Evolutionary conservation across 345 rosid genomes (phyloP).

Genomic region (Brassica cretica): DNA sequence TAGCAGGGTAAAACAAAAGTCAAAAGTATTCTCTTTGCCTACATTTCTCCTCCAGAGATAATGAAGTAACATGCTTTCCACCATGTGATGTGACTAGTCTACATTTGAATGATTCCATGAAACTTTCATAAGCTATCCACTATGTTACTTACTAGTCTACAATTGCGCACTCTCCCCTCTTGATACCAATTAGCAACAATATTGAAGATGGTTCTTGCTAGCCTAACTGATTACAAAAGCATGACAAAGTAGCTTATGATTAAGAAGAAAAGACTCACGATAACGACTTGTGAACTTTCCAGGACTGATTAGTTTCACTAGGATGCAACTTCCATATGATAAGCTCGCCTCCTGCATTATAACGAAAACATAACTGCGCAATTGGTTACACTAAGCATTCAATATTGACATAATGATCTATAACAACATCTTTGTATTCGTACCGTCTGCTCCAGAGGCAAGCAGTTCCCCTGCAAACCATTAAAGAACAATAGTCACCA

Average conservation of each 20-base stretch:
- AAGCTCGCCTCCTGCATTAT: slow-evolving; percentile 80
- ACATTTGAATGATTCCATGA: background rate
- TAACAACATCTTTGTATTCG: background rate
- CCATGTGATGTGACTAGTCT: background rate
- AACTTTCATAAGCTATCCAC: background rate
- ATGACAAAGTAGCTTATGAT: background rate
- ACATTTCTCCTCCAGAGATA: background rate
- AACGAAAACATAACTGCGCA: background rate
- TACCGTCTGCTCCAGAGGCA: slow-evolving; percentile 99
- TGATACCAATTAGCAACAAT: background rate
- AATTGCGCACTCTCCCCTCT: background rate
- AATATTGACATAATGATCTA: background rate
- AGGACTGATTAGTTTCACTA: slow-evolving; percentile 68
- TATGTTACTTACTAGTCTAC: slow-evolving; percentile 1
- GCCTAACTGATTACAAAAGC: background rate
- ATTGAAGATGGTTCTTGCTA: background rate
- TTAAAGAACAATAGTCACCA: background rate
- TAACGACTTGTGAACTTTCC: slow-evolving; percentile 83
- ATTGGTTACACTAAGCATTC: background rate
- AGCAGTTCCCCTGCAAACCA: slow-evolving; percentile 73
- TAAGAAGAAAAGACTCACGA: slow-evolving; percentile 53
- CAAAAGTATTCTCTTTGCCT: background rate
- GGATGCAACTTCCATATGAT: slow-evolving; percentile 80
- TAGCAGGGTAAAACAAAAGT: slow-evolving; percentile 25
- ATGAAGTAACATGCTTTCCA: background rate